Conservation (phyloP, 73 alveolate genomes). For the Paramecium primaurelia region DNA sequence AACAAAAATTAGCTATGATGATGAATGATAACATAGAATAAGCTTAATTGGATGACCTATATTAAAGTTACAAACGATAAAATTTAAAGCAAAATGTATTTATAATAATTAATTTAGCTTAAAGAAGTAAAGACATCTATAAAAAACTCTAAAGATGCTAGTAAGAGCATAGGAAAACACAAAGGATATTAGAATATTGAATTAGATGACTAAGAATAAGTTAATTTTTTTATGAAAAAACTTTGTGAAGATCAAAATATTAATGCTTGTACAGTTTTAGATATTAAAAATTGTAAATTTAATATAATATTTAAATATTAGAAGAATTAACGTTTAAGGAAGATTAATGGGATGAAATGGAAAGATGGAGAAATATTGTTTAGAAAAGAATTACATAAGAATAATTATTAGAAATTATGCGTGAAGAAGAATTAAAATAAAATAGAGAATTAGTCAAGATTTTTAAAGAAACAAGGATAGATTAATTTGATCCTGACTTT, state of each 20-base stretch:
- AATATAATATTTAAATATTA: background rate
- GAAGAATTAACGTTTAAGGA: background rate
- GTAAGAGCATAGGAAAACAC: background rate
- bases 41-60: background rate
- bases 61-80: background rate
- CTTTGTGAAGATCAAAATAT: background rate
- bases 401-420: background rate
- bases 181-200: background rate
- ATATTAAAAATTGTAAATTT: background rate
- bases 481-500: constrained; percentile 45
- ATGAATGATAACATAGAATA: constrained; percentile 12
- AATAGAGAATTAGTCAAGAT: constrained; percentile 20
- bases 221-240: constrained; percentile 27
- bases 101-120: background rate
- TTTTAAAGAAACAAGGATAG: constrained; percentile 40
- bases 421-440: background rate
- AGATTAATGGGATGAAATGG: constrained; percentile 24
- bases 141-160: background rate
- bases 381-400: constrained; percentile 31
- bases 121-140: background rate
- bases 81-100: background rate
- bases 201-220: constrained; percentile 19
- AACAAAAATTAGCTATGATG: background rate
- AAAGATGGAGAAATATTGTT: constrained; percentile 13
- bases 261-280: constrained; percentile 2